Base-by-base conservation (phyloP, 2,329 filamentous ascomycete genomes). In the Cladosporium sp. region DNA sequence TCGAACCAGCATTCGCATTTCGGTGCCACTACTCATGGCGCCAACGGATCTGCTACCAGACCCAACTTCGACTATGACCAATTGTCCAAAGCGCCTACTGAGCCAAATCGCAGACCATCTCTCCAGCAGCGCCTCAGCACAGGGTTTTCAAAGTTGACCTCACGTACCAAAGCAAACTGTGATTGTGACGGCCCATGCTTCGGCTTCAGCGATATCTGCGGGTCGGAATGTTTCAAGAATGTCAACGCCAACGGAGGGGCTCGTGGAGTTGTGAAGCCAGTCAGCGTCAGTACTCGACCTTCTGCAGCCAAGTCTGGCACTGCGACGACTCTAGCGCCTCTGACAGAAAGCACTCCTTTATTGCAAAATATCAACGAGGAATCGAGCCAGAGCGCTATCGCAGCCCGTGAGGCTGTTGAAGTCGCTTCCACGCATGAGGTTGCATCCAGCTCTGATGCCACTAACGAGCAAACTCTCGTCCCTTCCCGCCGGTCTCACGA, bases 141-240 rank as follows among this genome's bases (percentile, higher is more conserved):
- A 6, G 74, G 73, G 25, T 70, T 85, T 20, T 78, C 75, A 7
- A 74, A 77, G 39, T 69, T 85, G 7, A 75, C 84, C 9, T 74
- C 73, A 9, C 75, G 75, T 3, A 74, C 75, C 25, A 81, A 81
- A 60, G 68, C 65, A 8, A 65, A 64, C 9, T 86, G 84, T 62
- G 81, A 84, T 60, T 78, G 82, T 55, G 73, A 79, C 53, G 83
- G 82, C 0, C 80, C 82, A 17, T 87, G 84, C 62, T 83, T 81
- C 63, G 84, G 84, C 0, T 81, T 82, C 62, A 83, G 82, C 3
- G 81, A 86, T 62, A 78, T 82, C 0, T 87, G 84, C 64, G 83
- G 83, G 1, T 74, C 76, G 22, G 82, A 86, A 59, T 86, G 84
- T 68, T 81, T 83, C 64, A 83, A 81, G 67, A 78, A 73, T 36